Evolutionary conservation across 2,329 filamentous ascomycete genomes (phyloP).

Genomic region (Claviceps humidiphila): DNA sequence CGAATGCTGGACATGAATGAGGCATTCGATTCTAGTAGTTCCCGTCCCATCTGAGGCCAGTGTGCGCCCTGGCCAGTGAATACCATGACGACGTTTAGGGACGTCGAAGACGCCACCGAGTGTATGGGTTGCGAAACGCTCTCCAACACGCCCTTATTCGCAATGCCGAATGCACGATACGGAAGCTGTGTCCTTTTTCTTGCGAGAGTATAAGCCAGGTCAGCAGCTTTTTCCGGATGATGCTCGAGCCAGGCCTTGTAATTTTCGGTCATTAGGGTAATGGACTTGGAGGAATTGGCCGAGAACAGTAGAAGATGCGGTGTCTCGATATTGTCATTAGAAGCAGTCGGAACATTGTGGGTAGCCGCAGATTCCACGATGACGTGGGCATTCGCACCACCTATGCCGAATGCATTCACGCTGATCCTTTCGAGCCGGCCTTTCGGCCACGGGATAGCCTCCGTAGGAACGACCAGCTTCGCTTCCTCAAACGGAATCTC

Average conservation of each 20-base stretch:
- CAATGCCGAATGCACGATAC: background rate
- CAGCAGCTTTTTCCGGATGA: background rate
- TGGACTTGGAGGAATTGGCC: background rate
- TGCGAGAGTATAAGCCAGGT: background rate
- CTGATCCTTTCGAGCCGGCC: slow-evolving; percentile 16
- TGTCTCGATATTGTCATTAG: background rate
- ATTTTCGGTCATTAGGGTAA: background rate
- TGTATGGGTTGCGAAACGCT: background rate
- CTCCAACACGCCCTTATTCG: background rate
- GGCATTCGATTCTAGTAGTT: slow-evolving; percentile 6
- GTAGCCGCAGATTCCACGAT: slow-evolving; percentile 3
- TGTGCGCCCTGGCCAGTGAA: slow-evolving; percentile 33
- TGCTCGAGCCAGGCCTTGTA: background rate
- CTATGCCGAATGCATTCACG: slow-evolving; percentile 24
- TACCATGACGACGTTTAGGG: background rate
- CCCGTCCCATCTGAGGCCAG: slow-evolving; percentile 27
- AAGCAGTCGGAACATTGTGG: background rate
- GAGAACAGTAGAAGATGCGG: background rate
- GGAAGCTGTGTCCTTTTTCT: background rate
- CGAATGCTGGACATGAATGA: slow-evolving; percentile 10
- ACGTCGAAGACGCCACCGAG: background rate
- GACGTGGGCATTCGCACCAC: slow-evolving; percentile 22
- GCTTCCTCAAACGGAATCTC: slow-evolving; percentile 18
- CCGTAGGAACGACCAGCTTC: slow-evolving; percentile 17
- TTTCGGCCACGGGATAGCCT: slow-evolving; percentile 19